phyloP scores from a whole-genome alignment of 2,329 filamentous ascomycete genomes.

The Neopestalotiopsis rosae region DNA sequence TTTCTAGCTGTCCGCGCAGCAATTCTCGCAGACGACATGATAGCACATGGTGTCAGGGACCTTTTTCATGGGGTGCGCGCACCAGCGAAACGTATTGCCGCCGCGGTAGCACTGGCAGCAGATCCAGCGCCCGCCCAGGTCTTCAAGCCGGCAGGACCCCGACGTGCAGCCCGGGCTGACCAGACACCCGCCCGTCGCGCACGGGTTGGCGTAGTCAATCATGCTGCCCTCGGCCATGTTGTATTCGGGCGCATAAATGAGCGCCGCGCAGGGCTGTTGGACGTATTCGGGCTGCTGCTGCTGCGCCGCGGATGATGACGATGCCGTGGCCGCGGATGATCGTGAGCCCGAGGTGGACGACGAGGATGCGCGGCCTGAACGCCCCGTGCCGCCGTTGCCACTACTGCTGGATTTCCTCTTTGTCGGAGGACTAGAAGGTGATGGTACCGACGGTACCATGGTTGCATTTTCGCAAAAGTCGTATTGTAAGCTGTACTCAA shows the following conservation, averaged over 20 bases:
- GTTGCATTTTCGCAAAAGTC: slow-evolving; percentile 46
- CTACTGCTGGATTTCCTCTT: background rate
- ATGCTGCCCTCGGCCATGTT: slow-evolving; percentile 11
- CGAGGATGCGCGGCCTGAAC: background rate
- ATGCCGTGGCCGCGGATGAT: background rate
- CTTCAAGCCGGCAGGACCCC: slow-evolving; percentile 53
- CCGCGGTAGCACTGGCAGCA: slow-evolving; percentile 56
- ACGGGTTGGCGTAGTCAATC: slow-evolving; percentile 48
- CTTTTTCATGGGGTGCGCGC: slow-evolving; percentile 49
- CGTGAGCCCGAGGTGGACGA: background rate
- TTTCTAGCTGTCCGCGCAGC: slow-evolving; percentile 40
- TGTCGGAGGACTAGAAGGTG: background rate
- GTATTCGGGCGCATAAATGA: slow-evolving; percentile 35
- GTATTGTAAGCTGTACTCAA: slow-evolving; percentile 49
- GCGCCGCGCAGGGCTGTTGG: slow-evolving; percentile 36
- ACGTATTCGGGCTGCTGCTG: slow-evolving; percentile 17
- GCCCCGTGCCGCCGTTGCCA: background rate
- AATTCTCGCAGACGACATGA: slow-evolving; percentile 53
- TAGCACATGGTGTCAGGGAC: slow-evolving; percentile 58
- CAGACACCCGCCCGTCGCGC: slow-evolving; percentile 51
- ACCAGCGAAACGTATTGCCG: slow-evolving; percentile 51
- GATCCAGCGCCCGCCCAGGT: slow-evolving; percentile 53
- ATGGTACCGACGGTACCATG: slow-evolving; percentile 30
- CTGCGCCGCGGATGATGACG: slow-evolving; percentile 1
- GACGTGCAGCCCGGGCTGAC: slow-evolving; percentile 50